Evolutionary conservation across 306 rosid species (phyloP).

Genomic region (Cicer yamashitae): DNA sequence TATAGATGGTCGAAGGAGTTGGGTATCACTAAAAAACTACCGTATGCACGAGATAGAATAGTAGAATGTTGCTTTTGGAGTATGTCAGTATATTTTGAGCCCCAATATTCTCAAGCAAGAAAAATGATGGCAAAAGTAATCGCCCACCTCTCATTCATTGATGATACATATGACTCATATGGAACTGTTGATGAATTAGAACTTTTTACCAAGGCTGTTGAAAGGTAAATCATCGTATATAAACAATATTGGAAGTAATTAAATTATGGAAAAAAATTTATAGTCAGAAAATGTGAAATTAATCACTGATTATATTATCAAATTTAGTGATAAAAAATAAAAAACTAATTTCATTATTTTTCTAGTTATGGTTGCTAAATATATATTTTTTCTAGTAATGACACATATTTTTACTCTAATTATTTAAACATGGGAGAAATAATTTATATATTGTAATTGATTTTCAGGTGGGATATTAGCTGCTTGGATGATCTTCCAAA

Average conservation of each 20-base stretch:
- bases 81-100: slow-evolving; percentile 22
- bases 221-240: not conserved
- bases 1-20: slow-evolving; percentile 17
- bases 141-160: not conserved
- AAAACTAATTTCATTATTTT: no score
- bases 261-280: no score
- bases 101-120: slow-evolving; percentile 40
- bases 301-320: no score
- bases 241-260: no score
- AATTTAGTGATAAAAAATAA: no score
- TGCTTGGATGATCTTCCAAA: no score
- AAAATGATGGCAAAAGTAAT: slow-evolving; percentile 1
- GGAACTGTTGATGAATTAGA: not conserved
- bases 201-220: slow-evolving; percentile 7
- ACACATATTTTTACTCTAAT: no score
- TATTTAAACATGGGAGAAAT: no score
- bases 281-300: not conserved
- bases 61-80: slow-evolving; percentile 39
- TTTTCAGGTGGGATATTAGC: not conserved
- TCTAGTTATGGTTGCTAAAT: no score
- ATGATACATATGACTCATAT: slow-evolving; percentile 3
- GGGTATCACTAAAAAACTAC: not conserved
- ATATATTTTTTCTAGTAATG: no score
- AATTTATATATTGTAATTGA: no score
- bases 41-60: slow-evolving; percentile 39